Percentiles rank a stretch among this genome's conserved stretches.
Conservation (phyloP, 768 basidiomycete species). For the Phaeotremella skinneri region DNA sequence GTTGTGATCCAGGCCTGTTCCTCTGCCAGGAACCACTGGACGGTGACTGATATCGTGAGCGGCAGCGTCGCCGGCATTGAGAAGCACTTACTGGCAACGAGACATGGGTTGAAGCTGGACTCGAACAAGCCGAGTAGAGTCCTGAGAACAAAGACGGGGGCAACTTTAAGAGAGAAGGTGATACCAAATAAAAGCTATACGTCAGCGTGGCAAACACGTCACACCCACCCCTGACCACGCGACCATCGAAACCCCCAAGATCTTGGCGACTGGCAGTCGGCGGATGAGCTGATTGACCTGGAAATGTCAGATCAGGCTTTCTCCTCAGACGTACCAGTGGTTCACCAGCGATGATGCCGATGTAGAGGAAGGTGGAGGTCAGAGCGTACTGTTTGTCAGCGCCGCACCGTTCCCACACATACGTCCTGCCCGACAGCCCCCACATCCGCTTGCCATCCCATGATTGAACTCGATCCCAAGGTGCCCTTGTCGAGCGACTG, state of each 20-base stretch:
- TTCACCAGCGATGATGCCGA: slow-evolving; percentile 9
- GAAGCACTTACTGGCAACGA: slow-evolving; percentile 22
- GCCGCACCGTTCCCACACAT: no score
- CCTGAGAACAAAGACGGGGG: slow-evolving; percentile 30
- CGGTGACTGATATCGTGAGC: slow-evolving; percentile 24
- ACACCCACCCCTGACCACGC: slow-evolving; percentile 8
- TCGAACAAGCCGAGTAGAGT: slow-evolving; percentile 35
- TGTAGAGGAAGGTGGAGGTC: not conserved
- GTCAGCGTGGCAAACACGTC: not conserved
- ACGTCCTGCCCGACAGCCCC: slow-evolving; percentile 4
- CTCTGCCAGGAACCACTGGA: slow-evolving; percentile 29
- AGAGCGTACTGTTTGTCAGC: no score
- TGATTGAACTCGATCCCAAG: slow-evolving; percentile 15
- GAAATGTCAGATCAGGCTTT: not conserved
- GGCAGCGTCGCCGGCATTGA: no score
- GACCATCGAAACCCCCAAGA: slow-evolving; percentile 16
- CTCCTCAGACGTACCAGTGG: not conserved
- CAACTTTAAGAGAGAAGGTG: slow-evolving; percentile 17
- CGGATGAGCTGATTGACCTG: slow-evolving; percentile 27
- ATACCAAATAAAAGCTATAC: slow-evolving; percentile 27
- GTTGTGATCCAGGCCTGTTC: slow-evolving; percentile 32
- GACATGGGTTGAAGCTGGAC: slow-evolving; percentile 26
- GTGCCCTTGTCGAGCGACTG: slow-evolving; percentile 9
- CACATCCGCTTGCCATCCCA: slow-evolving; percentile 18
- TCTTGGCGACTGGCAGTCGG: slow-evolving; percentile 21